Percentiles rank a stretch among this genome's conserved stretches.
phyloP scores from a whole-genome alignment of 306 rosid species.

The Castanospermum australe region DNA sequence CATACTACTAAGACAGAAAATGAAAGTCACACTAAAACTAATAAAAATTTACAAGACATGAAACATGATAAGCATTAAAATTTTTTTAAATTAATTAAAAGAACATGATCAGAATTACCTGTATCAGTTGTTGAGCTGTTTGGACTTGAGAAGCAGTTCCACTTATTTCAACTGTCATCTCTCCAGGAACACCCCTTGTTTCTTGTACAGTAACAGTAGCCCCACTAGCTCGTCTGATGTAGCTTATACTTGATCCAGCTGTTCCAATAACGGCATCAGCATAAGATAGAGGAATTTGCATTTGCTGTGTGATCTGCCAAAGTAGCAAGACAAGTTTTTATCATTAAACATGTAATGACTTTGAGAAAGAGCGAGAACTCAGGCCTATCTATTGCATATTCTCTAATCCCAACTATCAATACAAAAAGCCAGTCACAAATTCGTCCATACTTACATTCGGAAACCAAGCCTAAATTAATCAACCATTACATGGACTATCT shows the following conservation, averaged over 20 bases:
- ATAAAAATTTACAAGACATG: background rate
- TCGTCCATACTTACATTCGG: conserved; percentile 5
- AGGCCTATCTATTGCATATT: background rate
- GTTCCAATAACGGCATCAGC: conserved; percentile 98
- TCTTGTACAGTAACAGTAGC: conserved; percentile 96
- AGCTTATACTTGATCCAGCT: conserved; percentile 92
- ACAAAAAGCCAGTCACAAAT: background rate
- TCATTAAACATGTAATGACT: background rate
- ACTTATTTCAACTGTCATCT: conserved; percentile 98
- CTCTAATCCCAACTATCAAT: background rate
- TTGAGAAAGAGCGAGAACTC: background rate
- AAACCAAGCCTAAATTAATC: conserved; percentile 2
- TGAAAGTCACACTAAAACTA: background rate
- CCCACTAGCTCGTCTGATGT: conserved; percentile 94
- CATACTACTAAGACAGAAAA: background rate
- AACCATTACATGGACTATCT: background rate
- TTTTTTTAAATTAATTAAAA: background rate
- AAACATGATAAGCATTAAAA: background rate
- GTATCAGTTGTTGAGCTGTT: conserved; percentile 95
- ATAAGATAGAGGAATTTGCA: conserved; percentile 91
- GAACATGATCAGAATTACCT: conserved; percentile 49
- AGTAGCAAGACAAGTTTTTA: conserved; percentile 26
- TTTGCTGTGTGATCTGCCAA: conserved; percentile 84
- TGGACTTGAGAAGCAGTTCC: conserved; percentile 95
- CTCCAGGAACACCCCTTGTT: conserved; percentile 96